phyloP scores from a whole-genome alignment of 345 rosid genomes.

The Mercurialis annua region DNA sequence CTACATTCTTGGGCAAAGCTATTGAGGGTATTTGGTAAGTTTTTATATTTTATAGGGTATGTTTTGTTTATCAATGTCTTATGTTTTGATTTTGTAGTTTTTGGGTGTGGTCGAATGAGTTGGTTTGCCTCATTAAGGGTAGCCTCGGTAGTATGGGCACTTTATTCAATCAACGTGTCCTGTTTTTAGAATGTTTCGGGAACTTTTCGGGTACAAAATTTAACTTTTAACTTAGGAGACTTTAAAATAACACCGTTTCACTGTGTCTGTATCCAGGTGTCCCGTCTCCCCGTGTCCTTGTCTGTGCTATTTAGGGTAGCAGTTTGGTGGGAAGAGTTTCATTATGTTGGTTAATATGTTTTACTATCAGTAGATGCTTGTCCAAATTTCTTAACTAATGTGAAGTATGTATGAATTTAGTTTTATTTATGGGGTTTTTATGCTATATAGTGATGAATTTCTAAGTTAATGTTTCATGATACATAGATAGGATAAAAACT shows the following conservation, averaged over 20 bases:
- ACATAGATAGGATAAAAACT: background rate
- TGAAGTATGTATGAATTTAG: background rate
- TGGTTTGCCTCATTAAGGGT: background rate
- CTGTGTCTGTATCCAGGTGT: no score
- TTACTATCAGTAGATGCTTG: background rate
- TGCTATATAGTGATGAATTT: background rate
- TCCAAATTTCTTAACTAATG: background rate
- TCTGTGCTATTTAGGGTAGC: no score
- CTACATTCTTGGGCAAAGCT: conserved; percentile 67
- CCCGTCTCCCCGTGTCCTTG: no score
- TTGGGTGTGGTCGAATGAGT: background rate
- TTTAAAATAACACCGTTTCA: no score
- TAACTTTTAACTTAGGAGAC: no score
- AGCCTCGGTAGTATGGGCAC: no score
- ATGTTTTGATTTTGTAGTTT: background rate
- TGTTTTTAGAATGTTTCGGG: background rate
- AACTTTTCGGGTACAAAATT: no score
- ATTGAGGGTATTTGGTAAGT: conserved; percentile 93
- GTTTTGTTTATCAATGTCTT: no score
- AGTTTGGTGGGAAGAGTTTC: background rate
- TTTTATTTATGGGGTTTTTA: background rate
- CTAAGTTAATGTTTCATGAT: background rate
- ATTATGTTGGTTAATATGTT: background rate
- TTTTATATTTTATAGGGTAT: background rate
- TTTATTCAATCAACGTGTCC: no score